Base-by-base conservation (phyloP, 331 rosid genomes). In the Rhamnella rubrinervis region DNA sequence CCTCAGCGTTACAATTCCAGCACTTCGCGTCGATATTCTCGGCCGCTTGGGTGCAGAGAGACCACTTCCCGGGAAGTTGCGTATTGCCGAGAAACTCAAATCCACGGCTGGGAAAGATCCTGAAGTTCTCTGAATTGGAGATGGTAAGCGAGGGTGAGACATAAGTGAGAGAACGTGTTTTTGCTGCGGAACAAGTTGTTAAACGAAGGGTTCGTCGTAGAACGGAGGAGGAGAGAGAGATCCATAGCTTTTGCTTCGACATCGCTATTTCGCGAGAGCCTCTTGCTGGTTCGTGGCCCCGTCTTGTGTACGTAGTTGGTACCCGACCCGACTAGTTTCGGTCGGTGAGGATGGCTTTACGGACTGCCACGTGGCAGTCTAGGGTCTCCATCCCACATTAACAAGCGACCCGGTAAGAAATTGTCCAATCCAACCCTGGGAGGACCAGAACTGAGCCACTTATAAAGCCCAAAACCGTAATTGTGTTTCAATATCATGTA, bases 1-100 rank as follows among this genome's bases (percentile, higher is more conserved):
- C 78, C 41, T 16, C 59, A 37, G 83, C 78, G 16, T 75, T 80
- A 11, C 97, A 95, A 69, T 77, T 86, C 98, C 98, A 95, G 83
- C 98, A 95, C 44, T 53, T 59, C 6, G 28, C 62, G 57, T 35
- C 70, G 40, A 70, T 4, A 18, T 65, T 69, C 78, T 65, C 78
- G 11, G 70, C 70, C 23, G 91, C 35, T 59, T 76, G 73, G 46
- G 96, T 81, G 66, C 72, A 65, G 11, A 76, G 59, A 20, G 2
- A 51, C 8, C 2, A 38, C 68, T 70, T 84, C 17, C 71, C 71
- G 9, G 66, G 52, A 74, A 79, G 20, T 6, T 47, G 17, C n/a
- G 55, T 55, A 66, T 56, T 40, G 49, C 68, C 63, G 52, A 68
- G 65, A 67, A 79, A 66, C 23, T 60, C 65, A 50, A 16, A 65